Evolutionary conservation across 352 stramenopile genomes (phyloP).

Genomic region (Globisporangium rhizosaccharum): DNA sequence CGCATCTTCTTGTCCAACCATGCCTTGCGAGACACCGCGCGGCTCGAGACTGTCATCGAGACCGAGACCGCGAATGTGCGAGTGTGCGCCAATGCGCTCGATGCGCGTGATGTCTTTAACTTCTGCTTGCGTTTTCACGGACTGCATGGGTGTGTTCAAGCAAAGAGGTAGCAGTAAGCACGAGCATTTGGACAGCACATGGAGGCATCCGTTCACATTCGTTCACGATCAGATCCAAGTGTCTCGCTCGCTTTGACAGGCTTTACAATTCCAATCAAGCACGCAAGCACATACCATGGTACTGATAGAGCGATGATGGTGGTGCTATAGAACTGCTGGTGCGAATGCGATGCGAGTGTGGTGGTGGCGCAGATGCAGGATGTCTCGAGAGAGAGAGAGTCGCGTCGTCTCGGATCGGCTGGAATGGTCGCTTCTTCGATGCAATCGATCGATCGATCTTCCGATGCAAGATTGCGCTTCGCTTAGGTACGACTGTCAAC

Average conservation of each 20-base stretch:
- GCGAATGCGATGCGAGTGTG: neutral
- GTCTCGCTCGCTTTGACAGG: too few relatives aligned
- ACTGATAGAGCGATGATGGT: too few relatives aligned
- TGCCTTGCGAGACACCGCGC: conserved; percentile 90
- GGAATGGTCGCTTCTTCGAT: neutral
- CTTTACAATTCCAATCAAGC: too few relatives aligned
- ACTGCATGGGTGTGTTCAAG: conserved; percentile 13
- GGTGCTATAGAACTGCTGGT: neutral
- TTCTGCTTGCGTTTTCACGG: conserved; percentile 84
- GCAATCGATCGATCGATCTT: neutral
- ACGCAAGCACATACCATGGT: too few relatives aligned
- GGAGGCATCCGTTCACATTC: too few relatives aligned
- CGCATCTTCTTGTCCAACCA: conserved; percentile 95
- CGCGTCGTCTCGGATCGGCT: neutral
- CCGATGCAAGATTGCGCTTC: neutral
- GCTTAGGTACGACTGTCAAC: neutral
- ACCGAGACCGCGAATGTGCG: conserved; percentile 97
- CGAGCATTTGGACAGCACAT: neutral
- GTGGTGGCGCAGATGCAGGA: neutral
- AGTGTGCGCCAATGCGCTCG: conserved; percentile 98
- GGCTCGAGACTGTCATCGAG: conserved; percentile 97
- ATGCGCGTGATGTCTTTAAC: conserved; percentile 97
- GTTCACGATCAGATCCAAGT: too few relatives aligned
- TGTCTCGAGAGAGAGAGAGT: neutral
- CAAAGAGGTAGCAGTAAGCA: neutral